These are phyloP conservation scores for Helotiales sp. DNA, from an alignment of 2,329 filamentous ascomycete genomes.

Conservation along the genomic window DNA sequence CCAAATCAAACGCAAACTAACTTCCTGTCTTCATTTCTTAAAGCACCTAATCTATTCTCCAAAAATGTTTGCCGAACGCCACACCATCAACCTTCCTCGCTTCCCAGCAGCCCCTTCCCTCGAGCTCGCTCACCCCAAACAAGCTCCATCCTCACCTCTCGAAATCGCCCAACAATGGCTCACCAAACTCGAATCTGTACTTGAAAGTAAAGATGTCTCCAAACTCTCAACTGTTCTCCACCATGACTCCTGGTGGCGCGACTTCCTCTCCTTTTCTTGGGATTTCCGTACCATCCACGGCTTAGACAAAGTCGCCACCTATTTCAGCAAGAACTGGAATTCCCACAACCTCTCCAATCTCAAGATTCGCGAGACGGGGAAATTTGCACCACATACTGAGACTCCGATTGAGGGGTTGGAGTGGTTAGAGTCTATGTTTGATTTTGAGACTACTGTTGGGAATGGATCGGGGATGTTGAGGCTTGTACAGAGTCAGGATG, in stretches of 20 bases:
- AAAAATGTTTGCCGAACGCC: slow-evolving; percentile 22
- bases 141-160: not conserved
- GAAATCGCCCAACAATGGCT: slow-evolving; percentile 20
- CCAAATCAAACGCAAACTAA: not conserved
- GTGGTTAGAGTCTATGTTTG: slow-evolving; percentile 57
- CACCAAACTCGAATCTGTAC: slow-evolving; percentile 12
- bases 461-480: slow-evolving; percentile 55
- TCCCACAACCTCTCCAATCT: not conserved
- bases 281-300: slow-evolving; percentile 40
- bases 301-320: slow-evolving; percentile 16
- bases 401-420: slow-evolving; percentile 13
- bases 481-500: slow-evolving; percentile 41
- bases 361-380: not conserved
- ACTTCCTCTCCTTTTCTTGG: slow-evolving; percentile 42
- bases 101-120: slow-evolving; percentile 7
- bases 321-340: not conserved
- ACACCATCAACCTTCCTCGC: slow-evolving; percentile 18
- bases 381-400: slow-evolving; percentile 17
- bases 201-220: slow-evolving; percentile 9
- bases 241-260: slow-evolving; percentile 36
- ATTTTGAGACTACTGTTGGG: slow-evolving; percentile 52
- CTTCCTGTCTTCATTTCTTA: not conserved
- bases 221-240: not conserved
- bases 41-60: not conserved
- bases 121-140: not conserved